Evolutionary conservation across 768 basidiomycete genomes (phyloP).

Genomic region (Gloeopeniophorella convolvens): DNA sequence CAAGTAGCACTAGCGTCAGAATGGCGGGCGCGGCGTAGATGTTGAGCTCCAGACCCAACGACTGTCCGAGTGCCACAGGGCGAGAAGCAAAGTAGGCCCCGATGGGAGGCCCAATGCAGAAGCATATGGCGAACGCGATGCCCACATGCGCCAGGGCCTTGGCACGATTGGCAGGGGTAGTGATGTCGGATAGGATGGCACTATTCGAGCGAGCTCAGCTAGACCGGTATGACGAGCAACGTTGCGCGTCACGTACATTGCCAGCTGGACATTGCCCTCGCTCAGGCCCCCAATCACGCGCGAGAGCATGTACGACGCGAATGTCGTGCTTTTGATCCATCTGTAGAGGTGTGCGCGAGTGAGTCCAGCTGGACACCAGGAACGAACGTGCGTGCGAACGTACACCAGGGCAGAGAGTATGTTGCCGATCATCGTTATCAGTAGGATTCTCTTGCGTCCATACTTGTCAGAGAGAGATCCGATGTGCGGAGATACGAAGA

Average conservation of each 20-base stretch:
- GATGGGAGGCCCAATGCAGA: conserved; percentile 87
- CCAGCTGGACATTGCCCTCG: conserved; percentile 96
- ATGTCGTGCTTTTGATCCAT: conserved; percentile 87
- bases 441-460: conserved; percentile 78
- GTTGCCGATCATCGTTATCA: conserved; percentile 90
- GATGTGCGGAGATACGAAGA: conserved; percentile 74
- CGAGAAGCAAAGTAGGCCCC: conserved; percentile 95
- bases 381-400: conserved; percentile 26
- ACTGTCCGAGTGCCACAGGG: conserved; percentile 54
- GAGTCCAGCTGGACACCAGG: conserved; percentile 3
- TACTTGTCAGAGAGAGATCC: conserved; percentile 84
- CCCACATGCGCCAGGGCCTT: conserved; percentile 88
- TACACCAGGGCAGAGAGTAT: conserved; percentile 83
- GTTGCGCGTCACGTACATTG: conserved; percentile 57
- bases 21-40: conserved; percentile 88
- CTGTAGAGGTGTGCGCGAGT: conserved; percentile 33
- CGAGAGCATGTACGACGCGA: conserved; percentile 84
- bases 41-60: conserved; percentile 64
- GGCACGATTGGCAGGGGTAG: conserved; percentile 71
- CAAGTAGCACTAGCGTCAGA: conserved; percentile 71
- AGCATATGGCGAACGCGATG: conserved; percentile 94
- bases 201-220: conserved; percentile 33
- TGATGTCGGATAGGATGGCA: conserved; percentile 91
- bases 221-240: neutral
- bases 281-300: conserved; percentile 88